phyloP scores from a whole-genome alignment of 2,329 filamentous ascomycete species.

The Calonectria pauciramosa region DNA sequence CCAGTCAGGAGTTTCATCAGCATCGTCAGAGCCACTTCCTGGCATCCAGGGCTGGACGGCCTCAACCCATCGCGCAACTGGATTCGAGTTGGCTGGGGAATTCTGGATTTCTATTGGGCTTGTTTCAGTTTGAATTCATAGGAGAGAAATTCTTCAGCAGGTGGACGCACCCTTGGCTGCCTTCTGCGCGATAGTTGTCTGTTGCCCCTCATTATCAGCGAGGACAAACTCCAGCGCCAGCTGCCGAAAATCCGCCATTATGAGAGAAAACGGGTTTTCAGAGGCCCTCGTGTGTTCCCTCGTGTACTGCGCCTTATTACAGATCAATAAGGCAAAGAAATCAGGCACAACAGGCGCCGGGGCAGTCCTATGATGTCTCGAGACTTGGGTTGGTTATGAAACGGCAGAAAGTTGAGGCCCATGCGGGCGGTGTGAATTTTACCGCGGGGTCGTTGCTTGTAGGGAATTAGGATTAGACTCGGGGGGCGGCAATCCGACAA shows the following conservation, averaged over 20 bases:
- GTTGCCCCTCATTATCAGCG: conserved; percentile 60
- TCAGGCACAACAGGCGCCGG: background rate
- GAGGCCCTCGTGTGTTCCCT: background rate
- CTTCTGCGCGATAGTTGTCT: conserved; percentile 57
- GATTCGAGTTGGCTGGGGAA: conserved; percentile 58
- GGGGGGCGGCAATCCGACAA: background rate
- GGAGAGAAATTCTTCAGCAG: background rate
- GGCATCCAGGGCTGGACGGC: conserved; percentile 70
- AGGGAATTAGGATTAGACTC: background rate
- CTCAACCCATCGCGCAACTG: conserved; percentile 68
- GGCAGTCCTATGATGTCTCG: conserved; percentile 3
- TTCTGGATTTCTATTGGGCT: conserved; percentile 58
- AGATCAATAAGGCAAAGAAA: background rate
- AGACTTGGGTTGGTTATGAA: conserved; percentile 14
- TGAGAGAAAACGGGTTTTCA: conserved; percentile 1
- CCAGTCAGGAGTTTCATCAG: conserved; percentile 62
- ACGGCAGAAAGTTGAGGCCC: conserved; percentile 33
- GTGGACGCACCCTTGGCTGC: conserved; percentile 57
- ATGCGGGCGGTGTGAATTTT: conserved; percentile 41
- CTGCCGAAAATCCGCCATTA: conserved; percentile 66
- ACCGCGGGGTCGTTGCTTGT: conserved; percentile 40
- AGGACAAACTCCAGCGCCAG: conserved; percentile 69
- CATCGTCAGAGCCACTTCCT: conserved; percentile 55
- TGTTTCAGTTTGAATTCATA: conserved; percentile 13
- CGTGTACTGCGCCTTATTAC: background rate